Conservation (phyloP, 2,329 filamentous ascomycete species). For the Fusarium odoratissimum region DNA sequence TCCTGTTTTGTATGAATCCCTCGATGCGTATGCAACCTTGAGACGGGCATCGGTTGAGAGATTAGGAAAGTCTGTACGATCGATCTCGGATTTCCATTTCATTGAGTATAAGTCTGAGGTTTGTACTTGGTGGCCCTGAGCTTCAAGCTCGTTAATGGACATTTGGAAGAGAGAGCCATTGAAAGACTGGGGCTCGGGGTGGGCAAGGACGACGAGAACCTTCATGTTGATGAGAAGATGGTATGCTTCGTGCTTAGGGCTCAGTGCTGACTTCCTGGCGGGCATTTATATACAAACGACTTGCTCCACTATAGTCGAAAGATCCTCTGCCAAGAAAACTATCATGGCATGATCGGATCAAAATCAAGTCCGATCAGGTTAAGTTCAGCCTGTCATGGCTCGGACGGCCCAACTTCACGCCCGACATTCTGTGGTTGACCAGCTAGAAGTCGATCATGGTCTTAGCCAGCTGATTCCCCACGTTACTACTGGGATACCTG, state of each 20-base stretch:
- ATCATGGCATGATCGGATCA: background rate
- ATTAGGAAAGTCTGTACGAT: constrained; percentile 14
- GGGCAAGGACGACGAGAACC: constrained; percentile 23
- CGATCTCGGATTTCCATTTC: constrained; percentile 25
- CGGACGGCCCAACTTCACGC: background rate
- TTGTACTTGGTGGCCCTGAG: constrained; percentile 21
- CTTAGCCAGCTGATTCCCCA: background rate
- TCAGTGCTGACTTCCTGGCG: background rate
- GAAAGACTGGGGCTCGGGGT: constrained; percentile 22
- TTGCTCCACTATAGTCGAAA: background rate
- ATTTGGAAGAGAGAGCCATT: constrained; percentile 14
- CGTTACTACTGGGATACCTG: too few species aligned
- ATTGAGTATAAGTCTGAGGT: constrained; percentile 30
- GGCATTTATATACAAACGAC: background rate
- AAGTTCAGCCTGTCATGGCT: background rate
- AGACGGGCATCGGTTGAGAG: constrained; percentile 4
- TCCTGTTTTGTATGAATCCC: background rate
- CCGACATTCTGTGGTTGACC: background rate
- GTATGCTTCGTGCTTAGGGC: background rate
- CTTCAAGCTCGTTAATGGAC: constrained; percentile 14
- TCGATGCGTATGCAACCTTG: constrained; percentile 1
- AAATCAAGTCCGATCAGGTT: background rate
- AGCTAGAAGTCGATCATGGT: background rate
- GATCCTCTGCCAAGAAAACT: background rate
- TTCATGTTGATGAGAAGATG: background rate